A percentile compares a stretch with the other conserved stretches of the same genome.
Evolutionary conservation across 768 basidiomycete species (phyloP).

Genomic region (Lyophyllum atratum): DNA sequence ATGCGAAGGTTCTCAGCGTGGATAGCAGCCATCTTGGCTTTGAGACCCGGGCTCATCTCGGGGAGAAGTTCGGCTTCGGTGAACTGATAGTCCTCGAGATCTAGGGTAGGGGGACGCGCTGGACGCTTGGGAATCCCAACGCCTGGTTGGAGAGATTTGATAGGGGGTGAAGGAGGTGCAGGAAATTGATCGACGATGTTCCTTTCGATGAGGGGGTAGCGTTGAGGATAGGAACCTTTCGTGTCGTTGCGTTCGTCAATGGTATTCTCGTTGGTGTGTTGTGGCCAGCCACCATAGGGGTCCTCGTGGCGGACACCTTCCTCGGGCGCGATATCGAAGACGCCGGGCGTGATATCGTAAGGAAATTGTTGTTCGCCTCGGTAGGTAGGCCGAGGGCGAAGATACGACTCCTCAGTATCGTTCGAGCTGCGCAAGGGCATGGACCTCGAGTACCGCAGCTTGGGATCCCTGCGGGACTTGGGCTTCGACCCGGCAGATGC

Average conservation of each 20-base stretch:
- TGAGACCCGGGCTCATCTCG: slow-evolving; percentile 2
- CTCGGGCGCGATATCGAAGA: slow-evolving; percentile 14
- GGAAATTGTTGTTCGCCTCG: slow-evolving; percentile 13
- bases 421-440: slow-evolving; percentile 23
- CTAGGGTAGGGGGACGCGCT: slow-evolving; percentile 10
- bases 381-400: slow-evolving; percentile 9
- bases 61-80: slow-evolving; percentile 8
- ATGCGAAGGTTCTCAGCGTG: neutral
- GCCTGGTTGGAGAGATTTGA: neutral
- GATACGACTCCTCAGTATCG: slow-evolving; percentile 18
- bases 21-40: slow-evolving; percentile 13
- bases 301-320: slow-evolving; percentile 3
- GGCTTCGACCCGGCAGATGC: slow-evolving; percentile 1
- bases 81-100: slow-evolving; percentile 4
- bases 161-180: slow-evolving; percentile 6
- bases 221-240: neutral
- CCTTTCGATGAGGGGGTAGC: slow-evolving; percentile 7
- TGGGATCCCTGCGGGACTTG: slow-evolving; percentile 11
- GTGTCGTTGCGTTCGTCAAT: neutral
- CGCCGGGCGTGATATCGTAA: slow-evolving; percentile 11
- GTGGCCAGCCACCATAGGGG: slow-evolving; percentile 9
- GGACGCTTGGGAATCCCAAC: neutral
- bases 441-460: slow-evolving; percentile 19
- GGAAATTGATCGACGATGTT: slow-evolving; percentile 13
- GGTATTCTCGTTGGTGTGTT: neutral